phyloP scores from a whole-genome alignment of 805 yeast genomes.

The Grigorovia yakushimaensis region DNA sequence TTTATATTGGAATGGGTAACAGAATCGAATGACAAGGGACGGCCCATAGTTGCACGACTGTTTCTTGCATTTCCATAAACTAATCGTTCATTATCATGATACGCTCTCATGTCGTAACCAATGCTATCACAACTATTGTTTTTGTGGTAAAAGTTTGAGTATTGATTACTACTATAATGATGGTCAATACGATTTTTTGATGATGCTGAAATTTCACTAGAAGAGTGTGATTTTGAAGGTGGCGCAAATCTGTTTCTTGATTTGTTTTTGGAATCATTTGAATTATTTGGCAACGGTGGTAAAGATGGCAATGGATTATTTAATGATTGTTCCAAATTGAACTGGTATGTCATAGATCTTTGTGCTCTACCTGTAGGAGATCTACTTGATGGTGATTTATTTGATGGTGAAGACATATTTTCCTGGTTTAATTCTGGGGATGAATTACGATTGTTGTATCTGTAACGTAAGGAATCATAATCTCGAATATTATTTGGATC shows the following conservation, averaged over 20 bases:
- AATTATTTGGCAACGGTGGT: constrained; percentile 17
- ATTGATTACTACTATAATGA: background rate
- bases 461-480: background rate
- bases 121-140: background rate
- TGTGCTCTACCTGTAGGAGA: background rate
- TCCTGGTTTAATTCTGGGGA: background rate
- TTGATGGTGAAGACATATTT: background rate
- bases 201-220: constrained; percentile 14
- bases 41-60: background rate
- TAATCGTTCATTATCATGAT: background rate
- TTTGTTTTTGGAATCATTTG: constrained; percentile 1
- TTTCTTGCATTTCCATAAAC: no score
- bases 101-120: background rate
- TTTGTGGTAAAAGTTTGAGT: background rate
- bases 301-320: constrained; percentile 17
- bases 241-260: constrained; percentile 3
- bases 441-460: background rate
- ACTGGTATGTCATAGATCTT: background rate
- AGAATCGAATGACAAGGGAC: constrained; percentile 1
- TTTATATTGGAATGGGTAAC: background rate
- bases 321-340: constrained; percentile 1
- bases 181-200: background rate
- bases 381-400: background rate
- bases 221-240: constrained; percentile 21
- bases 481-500: background rate